Evolutionary conservation across 2,329 filamentous ascomycete species (phyloP), one percentile per base, ranked within the genome.

Genomic region (Capronia epimyces): DNA sequence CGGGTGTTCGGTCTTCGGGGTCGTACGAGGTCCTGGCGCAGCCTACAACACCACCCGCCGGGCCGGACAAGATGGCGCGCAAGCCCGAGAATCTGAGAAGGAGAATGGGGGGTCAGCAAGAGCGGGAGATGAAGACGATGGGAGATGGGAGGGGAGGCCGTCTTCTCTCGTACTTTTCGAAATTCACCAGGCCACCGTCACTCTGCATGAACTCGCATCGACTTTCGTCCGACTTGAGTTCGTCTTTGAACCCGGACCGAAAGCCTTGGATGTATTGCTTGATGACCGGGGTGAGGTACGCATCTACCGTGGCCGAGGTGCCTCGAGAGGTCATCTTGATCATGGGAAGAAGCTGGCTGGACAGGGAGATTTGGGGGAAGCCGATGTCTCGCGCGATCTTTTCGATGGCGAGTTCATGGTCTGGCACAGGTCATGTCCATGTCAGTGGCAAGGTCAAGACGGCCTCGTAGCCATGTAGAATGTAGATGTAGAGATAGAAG

Each of bases 181-280:
- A 64, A 47, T 70, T 65, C 1, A 81, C 78, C 2, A 83, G 66
- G 1, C 79, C 80, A 22, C 87, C 88, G 57, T 94, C 87, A 8
- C 85, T 89, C 67, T 95, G 89, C 89, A 95, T 95, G 60, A 96
- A 95, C 65, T 95, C 89, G 70, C 89, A 95, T 50, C 89, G 76
- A 59, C 75, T 83, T 6, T 75, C 71, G 0, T 82, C 71, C 0
- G 87, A 87, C 42, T 81, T 81, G 57, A 96, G 90, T 0, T 88
- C 88, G 20, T 79, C 79, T 61, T 87, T 81, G 63, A 95, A 95
- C 2, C 87, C 87, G 34, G 78, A 74, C 20, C 65, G 67, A 34
- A 71, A 68, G 2, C 67, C 67, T 51, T 70, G 65, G 52, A 87
- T 82, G 62, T 90, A 91, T 63, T 85, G 86, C 59, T 84, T 83